A percentile compares a stretch with the other conserved stretches of the same genome.
Evolutionary conservation across 1,139 yeast genomes (phyloP).

Genomic region (Diutina sp.): DNA sequence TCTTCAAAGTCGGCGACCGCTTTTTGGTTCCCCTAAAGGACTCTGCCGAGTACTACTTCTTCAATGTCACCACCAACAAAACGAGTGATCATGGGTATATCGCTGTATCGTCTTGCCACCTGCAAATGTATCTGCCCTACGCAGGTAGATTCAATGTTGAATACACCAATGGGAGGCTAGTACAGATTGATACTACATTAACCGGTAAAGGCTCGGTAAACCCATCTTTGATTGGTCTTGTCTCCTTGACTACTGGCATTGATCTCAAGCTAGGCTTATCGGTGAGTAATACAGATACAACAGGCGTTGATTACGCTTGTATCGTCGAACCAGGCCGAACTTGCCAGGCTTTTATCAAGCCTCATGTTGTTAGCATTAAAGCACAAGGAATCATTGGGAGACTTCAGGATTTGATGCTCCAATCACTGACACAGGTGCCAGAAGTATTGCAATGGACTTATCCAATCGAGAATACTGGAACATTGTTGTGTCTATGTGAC

Average conservation of each 20-base stretch:
- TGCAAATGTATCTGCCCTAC: neutral
- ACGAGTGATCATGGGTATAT: neutral
- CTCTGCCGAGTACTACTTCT: neutral
- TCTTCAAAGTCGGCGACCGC: neutral
- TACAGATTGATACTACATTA: neutral
- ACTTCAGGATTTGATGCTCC: neutral
- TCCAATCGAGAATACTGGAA: neutral
- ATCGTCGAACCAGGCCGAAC: neutral
- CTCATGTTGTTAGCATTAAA: neutral
- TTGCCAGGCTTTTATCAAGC: neutral
- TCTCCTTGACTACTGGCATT: neutral
- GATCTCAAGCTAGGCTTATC: neutral
- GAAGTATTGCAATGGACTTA: neutral
- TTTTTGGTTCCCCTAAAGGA: neutral
- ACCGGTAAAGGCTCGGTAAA: neutral
- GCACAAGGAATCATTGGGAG: neutral
- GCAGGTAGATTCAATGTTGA: neutral
- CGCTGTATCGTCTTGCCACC: neutral
- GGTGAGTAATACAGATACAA: neutral
- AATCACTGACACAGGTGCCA: neutral
- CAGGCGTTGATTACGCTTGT: neutral
- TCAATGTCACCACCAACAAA: neutral
- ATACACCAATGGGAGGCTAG: neutral
- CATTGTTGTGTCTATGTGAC: neutral
- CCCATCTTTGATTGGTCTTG: neutral